These are phyloP conservation scores for Linderina pennispora DNA, from an alignment of 192 early-diverging fungal genomes.

Conservation along the genomic window DNA sequence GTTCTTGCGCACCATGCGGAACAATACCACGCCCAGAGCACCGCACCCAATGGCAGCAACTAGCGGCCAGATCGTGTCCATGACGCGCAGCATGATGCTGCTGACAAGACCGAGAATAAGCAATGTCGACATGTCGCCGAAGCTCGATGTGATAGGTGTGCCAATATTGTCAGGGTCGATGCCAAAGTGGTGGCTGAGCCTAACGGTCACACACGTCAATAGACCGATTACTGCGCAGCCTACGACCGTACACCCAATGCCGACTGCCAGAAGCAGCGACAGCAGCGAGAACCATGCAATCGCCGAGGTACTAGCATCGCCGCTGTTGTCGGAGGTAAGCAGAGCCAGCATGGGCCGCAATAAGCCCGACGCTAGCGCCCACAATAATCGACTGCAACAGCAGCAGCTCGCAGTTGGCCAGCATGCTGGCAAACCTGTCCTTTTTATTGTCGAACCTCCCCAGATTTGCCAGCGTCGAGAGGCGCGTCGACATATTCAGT, in stretches of 20 bases:
- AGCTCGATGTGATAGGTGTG: constrained; percentile 43
- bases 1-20: constrained; percentile 51
- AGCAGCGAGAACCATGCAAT: neutral
- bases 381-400: constrained; percentile 69
- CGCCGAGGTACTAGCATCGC: neutral
- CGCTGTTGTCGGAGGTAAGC: constrained; percentile 1
- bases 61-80: constrained; percentile 25
- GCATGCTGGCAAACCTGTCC: constrained; percentile 51
- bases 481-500: constrained; percentile 81
- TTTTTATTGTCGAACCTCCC: constrained; percentile 54
- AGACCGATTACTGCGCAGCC: constrained; percentile 68
- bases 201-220: constrained; percentile 65
- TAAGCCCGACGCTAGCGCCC: constrained; percentile 64
- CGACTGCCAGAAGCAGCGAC: constrained; percentile 54
- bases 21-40: constrained; percentile 36
- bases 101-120: constrained; percentile 19
- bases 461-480: constrained; percentile 69
- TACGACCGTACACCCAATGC: constrained; percentile 61
- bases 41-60: constrained; percentile 33
- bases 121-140: constrained; percentile 47
- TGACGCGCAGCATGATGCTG: constrained; percentile 7
- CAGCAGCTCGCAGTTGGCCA: constrained; percentile 69
- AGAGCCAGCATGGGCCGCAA: constrained; percentile 53
- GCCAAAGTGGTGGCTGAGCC: constrained; percentile 50
- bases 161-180: constrained; percentile 70